phyloP scores from a whole-genome alignment of 139 green algal species.

The Chlorella sp. region DNA sequence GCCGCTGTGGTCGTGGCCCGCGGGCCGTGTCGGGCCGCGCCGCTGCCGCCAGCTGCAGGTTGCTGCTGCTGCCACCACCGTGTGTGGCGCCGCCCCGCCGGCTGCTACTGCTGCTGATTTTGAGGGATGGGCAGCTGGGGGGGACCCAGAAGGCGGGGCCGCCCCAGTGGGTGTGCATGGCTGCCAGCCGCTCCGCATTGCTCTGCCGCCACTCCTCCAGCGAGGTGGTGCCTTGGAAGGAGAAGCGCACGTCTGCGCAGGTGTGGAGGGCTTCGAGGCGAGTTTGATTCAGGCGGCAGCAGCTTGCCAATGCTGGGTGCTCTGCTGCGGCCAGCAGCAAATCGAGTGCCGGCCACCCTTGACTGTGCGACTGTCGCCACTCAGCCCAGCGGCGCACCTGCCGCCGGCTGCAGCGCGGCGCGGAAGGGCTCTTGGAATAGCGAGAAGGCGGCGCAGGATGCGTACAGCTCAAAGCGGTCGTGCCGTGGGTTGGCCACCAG shows the following conservation, averaged over 20 bases:
- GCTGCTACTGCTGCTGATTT: not conserved
- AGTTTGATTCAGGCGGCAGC: no score
- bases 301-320: no score
- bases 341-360: no score
- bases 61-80: not conserved
- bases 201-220: conserved; percentile 22
- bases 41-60: not conserved
- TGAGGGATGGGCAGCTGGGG: not conserved
- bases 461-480: conserved; percentile 26
- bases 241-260: conserved; percentile 22
- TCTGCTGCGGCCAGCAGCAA: no score
- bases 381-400: not conserved
- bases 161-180: conserved; percentile 25
- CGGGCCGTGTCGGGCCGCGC: conserved; percentile 21
- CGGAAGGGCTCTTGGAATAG: conserved; percentile 33
- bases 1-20: not conserved
- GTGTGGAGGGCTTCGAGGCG: no score
- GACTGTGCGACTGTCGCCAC: no score
- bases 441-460: conserved; percentile 26
- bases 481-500: conserved; percentile 8
- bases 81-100: not conserved
- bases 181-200: conserved; percentile 2
- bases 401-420: conserved; percentile 12
- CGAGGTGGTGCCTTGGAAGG: conserved; percentile 13
- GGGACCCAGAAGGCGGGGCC: conserved; percentile 18